Conservation (phyloP, 2,329 filamentous ascomycete species). For the Alternaria incomplexa region DNA sequence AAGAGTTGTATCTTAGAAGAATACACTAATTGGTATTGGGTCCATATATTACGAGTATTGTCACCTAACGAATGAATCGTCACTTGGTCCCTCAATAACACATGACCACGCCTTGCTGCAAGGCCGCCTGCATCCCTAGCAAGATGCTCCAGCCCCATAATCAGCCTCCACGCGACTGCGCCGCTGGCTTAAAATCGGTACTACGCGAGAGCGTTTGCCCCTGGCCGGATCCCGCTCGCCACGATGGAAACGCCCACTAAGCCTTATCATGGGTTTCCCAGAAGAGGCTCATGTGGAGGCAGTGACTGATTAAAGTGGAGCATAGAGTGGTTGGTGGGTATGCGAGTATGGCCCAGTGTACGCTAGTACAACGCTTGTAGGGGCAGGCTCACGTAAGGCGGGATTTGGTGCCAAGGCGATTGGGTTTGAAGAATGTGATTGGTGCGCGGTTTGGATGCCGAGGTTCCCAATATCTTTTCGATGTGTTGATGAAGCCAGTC, state of each 20-base stretch:
- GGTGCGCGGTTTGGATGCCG: background rate
- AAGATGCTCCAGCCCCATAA: conserved; percentile 1
- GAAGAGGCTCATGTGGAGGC: background rate
- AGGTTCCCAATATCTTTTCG: background rate
- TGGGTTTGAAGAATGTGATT: background rate
- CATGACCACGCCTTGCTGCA: conserved; percentile 4
- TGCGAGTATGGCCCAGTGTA: background rate
- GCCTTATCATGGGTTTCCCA: background rate
- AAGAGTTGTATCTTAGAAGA: background rate
- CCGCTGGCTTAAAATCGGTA: background rate
- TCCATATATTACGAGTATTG: background rate
- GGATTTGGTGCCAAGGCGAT: background rate
- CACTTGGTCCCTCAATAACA: background rate
- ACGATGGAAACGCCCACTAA: conserved; percentile 4
- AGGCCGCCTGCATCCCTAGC: background rate
- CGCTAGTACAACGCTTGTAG: background rate
- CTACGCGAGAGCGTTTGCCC: conserved; percentile 1
- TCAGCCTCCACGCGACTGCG: background rate
- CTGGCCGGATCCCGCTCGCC: background rate
- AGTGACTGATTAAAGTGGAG: background rate
- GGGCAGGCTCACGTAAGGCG: conserved; percentile 8
- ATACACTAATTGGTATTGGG: background rate
- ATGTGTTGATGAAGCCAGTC: background rate
- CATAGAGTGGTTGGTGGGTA: background rate
- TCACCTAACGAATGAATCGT: background rate